A percentile compares a stretch with the other conserved stretches of the same genome.
phyloP scores from a whole-genome alignment of 2,329 filamentous ascomycete genomes.

The Cladophialophora exuberans region DNA sequence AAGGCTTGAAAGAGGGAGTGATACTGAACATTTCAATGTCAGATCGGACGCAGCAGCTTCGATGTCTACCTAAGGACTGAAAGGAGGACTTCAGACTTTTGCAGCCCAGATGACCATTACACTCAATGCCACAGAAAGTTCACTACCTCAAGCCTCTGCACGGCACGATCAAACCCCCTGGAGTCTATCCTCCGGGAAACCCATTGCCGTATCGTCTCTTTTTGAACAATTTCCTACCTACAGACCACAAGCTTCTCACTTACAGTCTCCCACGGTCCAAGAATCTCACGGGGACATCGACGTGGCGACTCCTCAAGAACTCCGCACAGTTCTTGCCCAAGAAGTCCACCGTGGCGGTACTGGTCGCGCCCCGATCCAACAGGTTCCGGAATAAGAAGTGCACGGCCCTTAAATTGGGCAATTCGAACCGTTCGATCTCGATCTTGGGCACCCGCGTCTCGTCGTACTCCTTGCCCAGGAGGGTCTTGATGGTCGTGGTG shows the following conservation, averaged over 20 bases:
- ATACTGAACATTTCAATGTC: background rate
- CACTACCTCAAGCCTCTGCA: too few species aligned
- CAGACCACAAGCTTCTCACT: too few species aligned
- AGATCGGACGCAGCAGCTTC: too few species aligned
- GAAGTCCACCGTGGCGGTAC: conserved; percentile 42
- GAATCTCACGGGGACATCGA: conserved; percentile 42
- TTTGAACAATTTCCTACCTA: too few species aligned
- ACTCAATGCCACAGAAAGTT: too few species aligned
- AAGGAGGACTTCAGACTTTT: too few species aligned
- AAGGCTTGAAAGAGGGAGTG: background rate
- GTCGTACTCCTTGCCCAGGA: conserved; percentile 46
- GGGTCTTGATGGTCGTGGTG: conserved; percentile 29
- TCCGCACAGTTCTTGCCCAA: conserved; percentile 47
- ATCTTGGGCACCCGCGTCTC: conserved; percentile 28
- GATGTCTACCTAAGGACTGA: too few species aligned
- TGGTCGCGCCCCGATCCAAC: conserved; percentile 42
- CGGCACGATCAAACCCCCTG: too few species aligned
- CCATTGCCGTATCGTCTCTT: too few species aligned
- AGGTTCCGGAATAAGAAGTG: conserved; percentile 46
- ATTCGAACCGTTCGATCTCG: conserved; percentile 52
- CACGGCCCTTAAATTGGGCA: conserved; percentile 46
- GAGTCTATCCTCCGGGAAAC: too few species aligned
- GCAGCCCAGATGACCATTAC: too few species aligned
- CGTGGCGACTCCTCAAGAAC: conserved; percentile 40
- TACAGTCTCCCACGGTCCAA: conserved; percentile 31